Conservation (phyloP, 768 basidiomycete species). For the Lentinula guzmanii region DNA sequence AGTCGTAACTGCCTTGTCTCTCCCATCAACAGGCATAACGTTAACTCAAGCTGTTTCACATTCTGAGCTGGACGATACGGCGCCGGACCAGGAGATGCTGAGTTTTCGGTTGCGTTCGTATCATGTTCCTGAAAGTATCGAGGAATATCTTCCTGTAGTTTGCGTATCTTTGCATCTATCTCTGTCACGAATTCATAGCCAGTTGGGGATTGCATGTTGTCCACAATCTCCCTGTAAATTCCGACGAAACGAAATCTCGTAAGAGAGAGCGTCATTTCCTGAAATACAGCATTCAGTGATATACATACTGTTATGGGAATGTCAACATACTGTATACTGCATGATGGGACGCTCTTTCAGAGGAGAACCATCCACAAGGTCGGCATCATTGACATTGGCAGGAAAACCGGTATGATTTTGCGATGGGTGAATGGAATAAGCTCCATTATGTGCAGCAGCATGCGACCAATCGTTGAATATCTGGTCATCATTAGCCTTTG, state of each 20-base stretch:
- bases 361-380: constrained; percentile 16
- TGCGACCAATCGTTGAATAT: constrained; percentile 22
- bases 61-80: neutral
- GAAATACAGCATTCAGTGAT: neutral
- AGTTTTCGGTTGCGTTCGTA: neutral
- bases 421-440: constrained; percentile 20
- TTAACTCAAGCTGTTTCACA: constrained; percentile 15
- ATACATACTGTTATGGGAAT: no score
- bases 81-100: neutral
- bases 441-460: constrained; percentile 19
- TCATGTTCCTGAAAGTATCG: constrained; percentile 6
- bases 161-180: constrained; percentile 16
- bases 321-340: constrained; percentile 14
- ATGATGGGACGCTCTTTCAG: constrained; percentile 10
- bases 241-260: constrained; percentile 17
- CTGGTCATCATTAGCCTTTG: constrained; percentile 6
- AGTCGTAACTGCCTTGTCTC: constrained; percentile 17
- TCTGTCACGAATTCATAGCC: constrained; percentile 18
- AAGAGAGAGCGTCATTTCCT: constrained; percentile 21
- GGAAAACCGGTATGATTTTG: constrained; percentile 22
- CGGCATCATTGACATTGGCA: constrained; percentile 19
- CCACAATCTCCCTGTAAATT: constrained; percentile 17
- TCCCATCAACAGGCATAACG: constrained; percentile 20
- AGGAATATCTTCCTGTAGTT: constrained; percentile 12
- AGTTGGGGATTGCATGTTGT: constrained; percentile 18